phyloP scores from a whole-genome alignment of 371 early-diverging fungal genomes.

The Batkoa obscura region DNA sequence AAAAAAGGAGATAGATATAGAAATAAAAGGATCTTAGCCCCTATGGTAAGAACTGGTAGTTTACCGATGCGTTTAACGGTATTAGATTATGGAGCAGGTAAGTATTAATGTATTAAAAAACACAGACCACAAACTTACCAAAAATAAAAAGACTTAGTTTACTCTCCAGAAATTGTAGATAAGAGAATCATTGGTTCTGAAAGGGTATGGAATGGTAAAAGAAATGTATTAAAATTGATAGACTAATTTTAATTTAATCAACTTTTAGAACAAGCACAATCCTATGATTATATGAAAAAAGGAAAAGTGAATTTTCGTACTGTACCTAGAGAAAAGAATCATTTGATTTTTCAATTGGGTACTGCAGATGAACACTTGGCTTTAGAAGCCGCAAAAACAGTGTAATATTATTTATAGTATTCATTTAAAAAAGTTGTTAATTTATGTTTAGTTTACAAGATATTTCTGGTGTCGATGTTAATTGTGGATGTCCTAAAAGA shows the following conservation, averaged over 20 bases:
- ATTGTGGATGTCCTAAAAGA: slow-evolving; percentile 93
- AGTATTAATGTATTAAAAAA: no score
- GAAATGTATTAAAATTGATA: neutral
- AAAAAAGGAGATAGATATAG: slow-evolving; percentile 1
- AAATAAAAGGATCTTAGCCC: slow-evolving; percentile 12
- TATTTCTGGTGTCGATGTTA: slow-evolving; percentile 77
- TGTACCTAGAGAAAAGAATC: slow-evolving; percentile 36
- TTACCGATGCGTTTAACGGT: slow-evolving; percentile 71
- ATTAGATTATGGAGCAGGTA: slow-evolving; percentile 76
- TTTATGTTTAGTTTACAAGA: slow-evolving; percentile 25
- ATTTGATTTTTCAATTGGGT: slow-evolving; percentile 58
- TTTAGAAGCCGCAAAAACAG: slow-evolving; percentile 59
- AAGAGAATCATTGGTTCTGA: slow-evolving; percentile 58
- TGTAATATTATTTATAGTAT: slow-evolving; percentile 23
- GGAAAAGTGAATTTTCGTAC: slow-evolving; percentile 35
- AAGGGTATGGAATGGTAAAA: slow-evolving; percentile 46
- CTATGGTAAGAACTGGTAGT: slow-evolving; percentile 49
- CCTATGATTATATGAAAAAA: slow-evolving; percentile 41
- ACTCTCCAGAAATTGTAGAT: slow-evolving; percentile 81
- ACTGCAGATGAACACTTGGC: slow-evolving; percentile 73
- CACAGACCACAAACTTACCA: neutral
- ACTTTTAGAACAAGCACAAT: slow-evolving; percentile 31
- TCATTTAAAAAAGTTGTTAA: neutral
- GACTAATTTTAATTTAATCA: neutral
- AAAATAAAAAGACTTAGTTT: slow-evolving; percentile 52